Evolutionary conservation across 2,329 filamentous ascomycete species (phyloP).

Genomic region (Fusarium scirpi): DNA sequence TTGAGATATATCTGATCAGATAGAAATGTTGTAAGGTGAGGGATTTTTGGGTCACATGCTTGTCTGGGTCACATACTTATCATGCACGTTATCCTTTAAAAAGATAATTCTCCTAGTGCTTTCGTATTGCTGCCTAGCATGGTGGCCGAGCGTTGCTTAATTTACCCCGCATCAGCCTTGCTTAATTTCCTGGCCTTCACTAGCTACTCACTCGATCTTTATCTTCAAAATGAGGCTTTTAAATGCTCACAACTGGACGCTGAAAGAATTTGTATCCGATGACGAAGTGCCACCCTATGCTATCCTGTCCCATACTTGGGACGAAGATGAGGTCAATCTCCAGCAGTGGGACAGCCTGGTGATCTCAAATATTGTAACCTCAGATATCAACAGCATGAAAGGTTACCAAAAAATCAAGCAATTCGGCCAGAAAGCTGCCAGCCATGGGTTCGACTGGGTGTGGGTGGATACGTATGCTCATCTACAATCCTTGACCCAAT

Average conservation of each 20-base stretch:
- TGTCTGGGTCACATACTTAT: no score
- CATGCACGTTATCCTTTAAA: neutral
- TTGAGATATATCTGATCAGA: no score
- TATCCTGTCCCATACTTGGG: conserved; percentile 6
- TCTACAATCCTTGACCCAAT: neutral
- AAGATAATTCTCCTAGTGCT: no score
- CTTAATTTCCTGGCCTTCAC: no score
- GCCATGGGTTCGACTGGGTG: conserved; percentile 7
- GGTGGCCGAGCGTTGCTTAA: neutral
- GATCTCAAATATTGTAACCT: neutral
- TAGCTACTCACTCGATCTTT: no score
- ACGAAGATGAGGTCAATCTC: neutral
- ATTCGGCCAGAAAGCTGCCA: conserved; percentile 2
- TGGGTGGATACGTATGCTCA: conserved; percentile 8
- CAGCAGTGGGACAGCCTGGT: neutral
- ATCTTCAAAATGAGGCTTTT: neutral
- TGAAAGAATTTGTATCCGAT: neutral
- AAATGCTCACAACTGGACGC: neutral
- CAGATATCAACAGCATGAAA: neutral
- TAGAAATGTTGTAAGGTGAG: no score
- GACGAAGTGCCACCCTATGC: conserved; percentile 2
- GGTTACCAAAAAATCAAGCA: conserved; percentile 11
- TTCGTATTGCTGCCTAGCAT: neutral
- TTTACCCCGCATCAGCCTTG: no score
- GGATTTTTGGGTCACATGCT: no score